Base-by-base conservation (phyloP, 2,329 filamentous ascomycete genomes). In the Pseudophaeomoniella oleicola region DNA sequence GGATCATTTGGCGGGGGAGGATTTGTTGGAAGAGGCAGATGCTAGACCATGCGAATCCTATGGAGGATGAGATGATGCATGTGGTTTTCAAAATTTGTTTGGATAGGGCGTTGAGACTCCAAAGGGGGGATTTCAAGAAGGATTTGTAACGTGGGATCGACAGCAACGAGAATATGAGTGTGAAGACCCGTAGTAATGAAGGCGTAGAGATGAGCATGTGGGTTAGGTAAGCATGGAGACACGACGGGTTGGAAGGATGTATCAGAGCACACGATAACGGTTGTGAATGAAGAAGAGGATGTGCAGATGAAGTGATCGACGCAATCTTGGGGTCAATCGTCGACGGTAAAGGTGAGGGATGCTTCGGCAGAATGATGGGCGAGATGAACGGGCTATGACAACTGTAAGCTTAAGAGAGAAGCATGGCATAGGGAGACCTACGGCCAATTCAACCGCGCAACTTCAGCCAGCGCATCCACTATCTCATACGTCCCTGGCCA, bases 191-290 rank as follows among this genome's bases (percentile, higher is more conserved):
- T 4, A 80, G 75, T 17, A 94, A 64, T 1, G 72, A 67, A 0
- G 87, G 86, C 56, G 94, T 90, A 2, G 84, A 79, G 38, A 75
- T 72, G 39, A 94, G 74, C 72, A 83, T 88, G 59, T 90, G 92
- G 42, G 83, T 82, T 32, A 94, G 63, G 54, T 87, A 92, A 3
- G 84, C 92, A 18, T 83, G 81, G 27, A 80, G 71, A 57, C 88
- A 98, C 13, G 83, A 93, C 1, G 88, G 87, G 49, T 93, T 83
- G 13, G 73, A 68, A 0, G 88, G 87, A 54, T 98, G 88, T 2
- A 96, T 73, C 2, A 88, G 71, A 1, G 88, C 88, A 59, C 90
- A 98, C 31, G 85, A 88, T 14, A 94, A 73, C 16, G 47, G 38
- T 16, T 78, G 80, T 6, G 22, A 27, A 6, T 73, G 78, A 54